A percentile compares a stretch with the other conserved stretches of the same genome.
Evolutionary conservation across 1,139 yeast species (phyloP).

Genomic region (Saccharomyces hybrid): DNA sequence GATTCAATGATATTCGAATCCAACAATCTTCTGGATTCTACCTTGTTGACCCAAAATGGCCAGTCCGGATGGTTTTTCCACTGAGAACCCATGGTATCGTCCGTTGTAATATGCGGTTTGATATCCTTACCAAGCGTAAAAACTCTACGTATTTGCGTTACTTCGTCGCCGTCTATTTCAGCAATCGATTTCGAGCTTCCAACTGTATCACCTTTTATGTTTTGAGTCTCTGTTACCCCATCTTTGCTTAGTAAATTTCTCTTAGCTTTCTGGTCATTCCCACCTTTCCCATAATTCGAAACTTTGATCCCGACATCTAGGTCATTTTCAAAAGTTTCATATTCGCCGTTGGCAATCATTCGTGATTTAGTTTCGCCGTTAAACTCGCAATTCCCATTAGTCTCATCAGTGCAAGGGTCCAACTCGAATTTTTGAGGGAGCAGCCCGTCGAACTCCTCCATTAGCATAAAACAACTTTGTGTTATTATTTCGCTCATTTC

Average conservation of each 20-base stretch:
- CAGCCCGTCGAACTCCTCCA: conserved; percentile 32
- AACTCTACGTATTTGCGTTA: not conserved
- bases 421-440: conserved; percentile 40
- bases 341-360: conserved; percentile 1
- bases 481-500: conserved; percentile 54
- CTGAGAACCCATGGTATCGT: not conserved
- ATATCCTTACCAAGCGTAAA: not conserved
- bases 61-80: conserved; percentile 21
- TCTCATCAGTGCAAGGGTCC: conserved; percentile 32
- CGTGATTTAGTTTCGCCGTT: conserved; percentile 15
- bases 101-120: not conserved
- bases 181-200: not conserved
- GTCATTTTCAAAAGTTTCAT: not conserved
- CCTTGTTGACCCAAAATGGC: conserved; percentile 35
- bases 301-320: conserved; percentile 2
- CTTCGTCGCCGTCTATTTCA: not conserved
- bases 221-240: not conserved
- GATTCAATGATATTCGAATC: conserved; percentile 76
- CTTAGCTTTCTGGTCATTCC: not conserved
- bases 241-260: not conserved
- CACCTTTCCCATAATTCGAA: not conserved
- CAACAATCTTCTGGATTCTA: conserved; percentile 49
- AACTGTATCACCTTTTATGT: not conserved
- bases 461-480: conserved; percentile 54
- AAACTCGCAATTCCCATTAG: conserved; percentile 25